Conservation (phyloP, 352 stramenopile genomes). For the Globisporangium uncinulatum region DNA sequence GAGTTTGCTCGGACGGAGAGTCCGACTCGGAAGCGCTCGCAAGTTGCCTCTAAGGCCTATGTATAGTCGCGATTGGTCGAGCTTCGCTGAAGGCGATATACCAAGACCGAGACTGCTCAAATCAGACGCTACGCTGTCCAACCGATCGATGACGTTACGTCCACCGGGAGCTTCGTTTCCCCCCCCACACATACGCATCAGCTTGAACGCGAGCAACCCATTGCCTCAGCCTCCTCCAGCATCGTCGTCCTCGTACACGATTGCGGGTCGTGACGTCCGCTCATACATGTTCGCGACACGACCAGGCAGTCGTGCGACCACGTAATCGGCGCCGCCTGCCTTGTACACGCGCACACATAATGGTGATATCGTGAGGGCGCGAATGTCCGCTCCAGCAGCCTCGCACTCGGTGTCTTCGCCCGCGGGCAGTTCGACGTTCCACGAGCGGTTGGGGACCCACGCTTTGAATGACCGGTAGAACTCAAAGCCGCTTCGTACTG, state of each 20-base stretch:
- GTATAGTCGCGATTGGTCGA: too few relatives aligned
- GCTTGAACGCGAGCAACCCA: slow-evolving; percentile 48
- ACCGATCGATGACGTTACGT: too few relatives aligned
- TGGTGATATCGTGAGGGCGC: slow-evolving; percentile 66
- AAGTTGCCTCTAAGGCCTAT: too few relatives aligned
- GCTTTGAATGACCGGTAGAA: slow-evolving; percentile 85
- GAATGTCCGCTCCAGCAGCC: slow-evolving; percentile 54
- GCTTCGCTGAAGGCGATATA: too few relatives aligned
- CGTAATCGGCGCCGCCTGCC: slow-evolving; percentile 58
- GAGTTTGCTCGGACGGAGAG: too few relatives aligned
- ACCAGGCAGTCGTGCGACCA: slow-evolving; percentile 48
- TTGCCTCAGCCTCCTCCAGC: too few relatives aligned
- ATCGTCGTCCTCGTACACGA: slow-evolving; percentile 60
- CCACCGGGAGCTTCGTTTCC: too few relatives aligned
- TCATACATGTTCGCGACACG: slow-evolving; percentile 73
- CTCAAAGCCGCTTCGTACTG: slow-evolving; percentile 62
- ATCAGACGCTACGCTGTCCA: too few relatives aligned
- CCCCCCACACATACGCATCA: too few relatives aligned
- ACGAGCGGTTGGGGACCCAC: slow-evolving; percentile 76
- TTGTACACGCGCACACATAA: slow-evolving; percentile 72
- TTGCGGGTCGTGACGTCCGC: slow-evolving; percentile 42
- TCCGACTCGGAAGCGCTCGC: too few relatives aligned
- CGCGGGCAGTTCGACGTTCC: slow-evolving; percentile 61
- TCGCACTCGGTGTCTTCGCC: slow-evolving; percentile 74
- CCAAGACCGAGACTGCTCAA: too few relatives aligned